Evolutionary conservation across 345 rosid genomes (phyloP).

Genomic region (Raphanus sativus): DNA sequence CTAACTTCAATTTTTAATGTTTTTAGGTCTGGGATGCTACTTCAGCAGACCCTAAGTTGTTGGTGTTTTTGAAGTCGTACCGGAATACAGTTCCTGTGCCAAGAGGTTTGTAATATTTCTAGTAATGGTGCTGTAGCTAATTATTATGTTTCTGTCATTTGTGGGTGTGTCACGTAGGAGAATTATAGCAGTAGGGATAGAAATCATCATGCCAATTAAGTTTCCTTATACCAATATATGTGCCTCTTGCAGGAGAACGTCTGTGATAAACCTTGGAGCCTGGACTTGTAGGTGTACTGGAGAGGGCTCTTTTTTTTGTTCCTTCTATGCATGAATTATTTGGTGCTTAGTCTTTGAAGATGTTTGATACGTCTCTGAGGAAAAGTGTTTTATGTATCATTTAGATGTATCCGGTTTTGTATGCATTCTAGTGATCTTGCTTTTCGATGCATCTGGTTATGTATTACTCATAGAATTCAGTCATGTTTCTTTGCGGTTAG

Average conservation of each 20-base stretch:
- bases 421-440: conserved; percentile 49
- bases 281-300: conserved; percentile 94
- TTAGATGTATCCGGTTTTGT: conserved; percentile 11
- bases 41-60: conserved; percentile 91
- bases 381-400: conserved; percentile 10
- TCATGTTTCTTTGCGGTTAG: background rate
- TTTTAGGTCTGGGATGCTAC: conserved; percentile 99
- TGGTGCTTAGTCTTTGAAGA: conserved; percentile 30
- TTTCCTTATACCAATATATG: conserved; percentile 97
- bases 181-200: conserved; percentile 54
- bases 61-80: conserved; percentile 89
- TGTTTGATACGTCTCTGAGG: conserved; percentile 4
- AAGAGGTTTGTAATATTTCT: conserved; percentile 66
- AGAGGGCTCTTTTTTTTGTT: conserved; percentile 47
- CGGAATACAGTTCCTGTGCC: conserved; percentile 98
- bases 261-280: conserved; percentile 90
- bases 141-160: conserved; percentile 48
- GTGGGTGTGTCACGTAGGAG: conserved; percentile 45
- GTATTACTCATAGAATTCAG: conserved; percentile 12
- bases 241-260: conserved; percentile 98
- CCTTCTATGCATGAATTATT: conserved; percentile 37
- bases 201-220: conserved; percentile 67
- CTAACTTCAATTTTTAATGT: background rate
- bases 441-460: conserved; percentile 34
- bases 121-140: conserved; percentile 26